Conservation (phyloP, 23 red algal genomes). For the Chondrus crispus region DNA sequence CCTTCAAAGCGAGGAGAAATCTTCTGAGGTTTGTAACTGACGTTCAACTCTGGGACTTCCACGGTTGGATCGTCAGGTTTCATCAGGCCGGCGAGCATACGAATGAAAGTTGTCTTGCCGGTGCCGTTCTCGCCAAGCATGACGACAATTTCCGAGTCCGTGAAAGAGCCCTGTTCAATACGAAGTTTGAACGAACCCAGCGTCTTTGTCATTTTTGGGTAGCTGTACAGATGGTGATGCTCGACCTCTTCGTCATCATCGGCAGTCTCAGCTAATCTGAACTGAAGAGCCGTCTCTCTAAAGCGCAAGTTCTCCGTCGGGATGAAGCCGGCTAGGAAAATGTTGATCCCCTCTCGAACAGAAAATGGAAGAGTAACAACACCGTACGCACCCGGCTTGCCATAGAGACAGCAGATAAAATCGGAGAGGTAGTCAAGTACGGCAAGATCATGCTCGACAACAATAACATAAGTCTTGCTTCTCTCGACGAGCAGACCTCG, state of each 20-base stretch:
- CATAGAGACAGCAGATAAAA: conserved; percentile 96
- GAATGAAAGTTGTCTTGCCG: conserved; percentile 98
- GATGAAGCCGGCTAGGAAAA: conserved; percentile 97
- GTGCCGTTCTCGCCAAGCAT: conserved; percentile 98
- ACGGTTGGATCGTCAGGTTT: conserved; percentile 67
- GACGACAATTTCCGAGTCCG: conserved; percentile 97
- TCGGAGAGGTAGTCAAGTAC: conserved; percentile 99
- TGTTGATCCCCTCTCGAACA: conserved; percentile 99
- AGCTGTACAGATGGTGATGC: conserved; percentile 82
- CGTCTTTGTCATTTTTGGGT: conserved; percentile 82
- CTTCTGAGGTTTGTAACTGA: conserved; percentile 99
- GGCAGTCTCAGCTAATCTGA: conserved; percentile 88
- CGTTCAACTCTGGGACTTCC: conserved; percentile 93
- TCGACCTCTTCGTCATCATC: conserved; percentile 78
- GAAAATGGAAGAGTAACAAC: conserved; percentile 97
- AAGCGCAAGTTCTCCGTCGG: conserved; percentile 99
- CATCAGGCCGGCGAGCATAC: conserved; percentile 93
- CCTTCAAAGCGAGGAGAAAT: conserved; percentile 97
- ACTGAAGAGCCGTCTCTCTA: conserved; percentile 77
- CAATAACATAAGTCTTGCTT: conserved; percentile 95
- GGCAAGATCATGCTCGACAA: conserved; percentile 97
- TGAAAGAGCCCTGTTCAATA: conserved; percentile 88
- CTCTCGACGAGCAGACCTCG: conserved; percentile 71
- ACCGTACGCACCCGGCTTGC: conserved; percentile 94
- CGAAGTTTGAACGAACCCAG: conserved; percentile 87